Evolutionary conservation across 257 asterid species (phyloP).

Genomic region (Salvia miltiorrhiza): DNA sequence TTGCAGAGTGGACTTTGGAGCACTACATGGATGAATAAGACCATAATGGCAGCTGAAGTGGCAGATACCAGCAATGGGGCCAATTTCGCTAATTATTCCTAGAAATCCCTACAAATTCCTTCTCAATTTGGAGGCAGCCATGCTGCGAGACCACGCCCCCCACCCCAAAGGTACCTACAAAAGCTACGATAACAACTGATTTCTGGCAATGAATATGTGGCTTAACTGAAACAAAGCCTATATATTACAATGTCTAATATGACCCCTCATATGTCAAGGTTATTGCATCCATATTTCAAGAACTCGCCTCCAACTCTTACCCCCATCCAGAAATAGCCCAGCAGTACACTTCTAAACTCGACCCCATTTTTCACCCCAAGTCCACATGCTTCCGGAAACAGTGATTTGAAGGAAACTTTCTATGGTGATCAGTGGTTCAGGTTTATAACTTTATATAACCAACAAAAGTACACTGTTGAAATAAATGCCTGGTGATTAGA

Average conservation of each 20-base stretch:
- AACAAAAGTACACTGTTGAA: not conserved
- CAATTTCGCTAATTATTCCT: constrained; percentile 4
- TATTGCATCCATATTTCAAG: not conserved
- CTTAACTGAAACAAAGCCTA: constrained; percentile 1
- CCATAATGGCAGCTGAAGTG: constrained; percentile 1
- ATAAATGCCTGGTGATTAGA: not conserved
- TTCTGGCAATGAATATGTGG: no score
- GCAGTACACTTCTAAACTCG: not conserved
- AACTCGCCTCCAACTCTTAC: not conserved
- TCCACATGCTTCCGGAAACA: not conserved
- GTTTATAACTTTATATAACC: not conserved
- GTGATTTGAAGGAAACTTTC: constrained; percentile 2
- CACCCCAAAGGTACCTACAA: constrained; percentile 4
- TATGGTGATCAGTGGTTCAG: not conserved
- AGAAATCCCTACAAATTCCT: constrained; percentile 3
- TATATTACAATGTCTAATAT: constrained; percentile 6
- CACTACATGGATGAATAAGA: not conserved
- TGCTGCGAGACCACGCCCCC: not conserved
- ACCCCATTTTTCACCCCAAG: constrained; percentile 4
- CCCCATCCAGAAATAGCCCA: not conserved
- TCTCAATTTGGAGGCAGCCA: not conserved
- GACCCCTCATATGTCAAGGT: not conserved
- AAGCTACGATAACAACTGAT: not conserved
- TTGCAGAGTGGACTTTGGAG: not conserved
- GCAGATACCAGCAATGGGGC: not conserved